A percentile compares a stretch with the other conserved stretches of the same genome.
These are phyloP conservation scores for Adansonia grandidieri DNA, from an alignment of 441 rosid species.

Conservation along the genomic window DNA sequence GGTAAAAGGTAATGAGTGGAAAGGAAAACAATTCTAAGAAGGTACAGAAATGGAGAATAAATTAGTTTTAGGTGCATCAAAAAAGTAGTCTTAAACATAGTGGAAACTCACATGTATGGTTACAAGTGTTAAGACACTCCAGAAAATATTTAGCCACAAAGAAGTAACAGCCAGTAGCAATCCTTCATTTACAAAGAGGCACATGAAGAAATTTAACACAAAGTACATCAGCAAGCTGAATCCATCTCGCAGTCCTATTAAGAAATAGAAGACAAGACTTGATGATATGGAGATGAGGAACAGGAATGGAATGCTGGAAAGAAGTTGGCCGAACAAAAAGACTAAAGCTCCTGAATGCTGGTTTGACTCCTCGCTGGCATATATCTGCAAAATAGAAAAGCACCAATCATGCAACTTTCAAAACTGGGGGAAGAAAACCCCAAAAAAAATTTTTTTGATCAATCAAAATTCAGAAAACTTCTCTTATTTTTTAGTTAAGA, in stretches of 20 bases:
- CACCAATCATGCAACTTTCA: neutral
- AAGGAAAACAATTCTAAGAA: neutral
- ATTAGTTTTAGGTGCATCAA: constrained; percentile 17
- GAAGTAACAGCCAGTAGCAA: constrained; percentile 69
- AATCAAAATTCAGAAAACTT: neutral
- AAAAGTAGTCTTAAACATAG: neutral
- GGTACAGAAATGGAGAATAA: neutral
- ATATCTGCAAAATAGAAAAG: constrained; percentile 55
- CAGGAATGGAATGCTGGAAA: constrained; percentile 95
- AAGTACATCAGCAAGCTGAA: constrained; percentile 99
- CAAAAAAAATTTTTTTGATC: neutral
- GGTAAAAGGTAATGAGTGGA: neutral
- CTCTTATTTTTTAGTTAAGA: neutral
- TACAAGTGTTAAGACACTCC: constrained; percentile 72
- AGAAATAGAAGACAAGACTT: constrained; percentile 96
- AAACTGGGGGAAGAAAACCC: neutral
- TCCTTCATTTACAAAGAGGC: constrained; percentile 93
- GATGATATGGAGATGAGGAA: constrained; percentile 95
- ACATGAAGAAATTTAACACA: constrained; percentile 90
- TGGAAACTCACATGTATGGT: constrained; percentile 66
- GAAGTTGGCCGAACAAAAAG: constrained; percentile 87
- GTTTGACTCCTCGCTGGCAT: constrained; percentile 81
- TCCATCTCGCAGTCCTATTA: constrained; percentile 77
- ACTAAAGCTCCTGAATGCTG: constrained; percentile 91
- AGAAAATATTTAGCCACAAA: constrained; percentile 77